Evolutionary conservation across 345 rosid genomes (phyloP).

Genomic region (Hibiscus syriacus): DNA sequence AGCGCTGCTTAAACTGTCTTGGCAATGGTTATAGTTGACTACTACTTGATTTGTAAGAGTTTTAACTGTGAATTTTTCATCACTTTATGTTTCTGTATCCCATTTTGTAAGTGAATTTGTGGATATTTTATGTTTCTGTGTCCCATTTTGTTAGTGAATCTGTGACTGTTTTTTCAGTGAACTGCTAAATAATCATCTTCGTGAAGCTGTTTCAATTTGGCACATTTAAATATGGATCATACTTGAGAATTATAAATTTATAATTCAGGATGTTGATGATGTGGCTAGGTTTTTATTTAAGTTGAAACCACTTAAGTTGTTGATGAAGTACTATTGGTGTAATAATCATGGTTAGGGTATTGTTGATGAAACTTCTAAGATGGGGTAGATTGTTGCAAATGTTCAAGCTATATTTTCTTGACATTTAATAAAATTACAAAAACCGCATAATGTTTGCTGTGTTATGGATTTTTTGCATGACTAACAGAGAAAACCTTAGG

Average conservation of each 20-base stretch:
- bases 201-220: background rate
- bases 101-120: background rate
- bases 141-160: background rate
- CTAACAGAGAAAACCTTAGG: background rate
- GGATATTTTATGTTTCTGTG: background rate
- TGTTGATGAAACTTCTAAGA: background rate
- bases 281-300: background rate
- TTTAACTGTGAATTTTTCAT: background rate
- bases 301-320: background rate
- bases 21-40: conserved; percentile 47
- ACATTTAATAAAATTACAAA: background rate
- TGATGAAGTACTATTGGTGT: background rate
- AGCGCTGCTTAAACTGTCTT: conserved; percentile 70
- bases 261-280: background rate
- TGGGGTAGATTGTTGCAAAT: background rate
- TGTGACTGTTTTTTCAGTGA: background rate
- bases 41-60: background rate
- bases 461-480: background rate
- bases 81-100: background rate
- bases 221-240: background rate
- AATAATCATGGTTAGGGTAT: background rate
- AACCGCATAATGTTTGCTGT: background rate
- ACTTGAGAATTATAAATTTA: background rate
- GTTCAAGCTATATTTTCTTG: background rate
- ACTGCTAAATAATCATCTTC: background rate